These are phyloP conservation scores for Stipa capillata DNA, from an alignment of 176 grass and related monocot genomes.

Conservation along the genomic window DNA sequence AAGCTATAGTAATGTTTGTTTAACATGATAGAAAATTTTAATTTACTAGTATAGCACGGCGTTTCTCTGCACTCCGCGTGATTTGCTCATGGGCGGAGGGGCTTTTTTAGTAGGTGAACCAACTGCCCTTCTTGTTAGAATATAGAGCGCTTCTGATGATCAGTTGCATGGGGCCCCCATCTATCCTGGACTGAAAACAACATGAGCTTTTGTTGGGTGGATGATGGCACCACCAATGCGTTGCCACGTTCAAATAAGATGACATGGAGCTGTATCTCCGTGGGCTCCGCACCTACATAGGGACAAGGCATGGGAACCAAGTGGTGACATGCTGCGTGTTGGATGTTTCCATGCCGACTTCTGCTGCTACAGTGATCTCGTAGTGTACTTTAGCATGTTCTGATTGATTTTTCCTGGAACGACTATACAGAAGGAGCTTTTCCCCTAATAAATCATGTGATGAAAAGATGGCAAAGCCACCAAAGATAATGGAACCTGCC, in stretches of 20 bases:
- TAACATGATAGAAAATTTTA: too few species aligned
- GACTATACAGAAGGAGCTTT: background rate
- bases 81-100: constrained; percentile 14
- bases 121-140: constrained; percentile 3
- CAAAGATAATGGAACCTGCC: too few species aligned
- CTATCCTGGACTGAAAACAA: constrained; percentile 3
- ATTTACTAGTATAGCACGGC: too few species aligned
- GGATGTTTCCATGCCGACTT: background rate
- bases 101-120: constrained; percentile 20
- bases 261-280: constrained; percentile 11
- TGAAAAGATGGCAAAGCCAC: too few species aligned
- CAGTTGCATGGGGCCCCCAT: background rate
- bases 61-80: too few species aligned
- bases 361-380: background rate
- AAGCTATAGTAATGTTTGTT: too few species aligned
- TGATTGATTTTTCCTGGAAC: background rate
- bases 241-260: constrained; percentile 20
- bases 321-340: background rate
- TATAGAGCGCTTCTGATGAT: background rate
- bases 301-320: constrained; percentile 13
- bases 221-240: too few species aligned
- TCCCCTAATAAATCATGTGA: background rate
- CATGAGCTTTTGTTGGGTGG: background rate
- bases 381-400: background rate
- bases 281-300: background rate